Conservation (phyloP, 2,329 filamentous ascomycete species). For the Diaporthe citri region DNA sequence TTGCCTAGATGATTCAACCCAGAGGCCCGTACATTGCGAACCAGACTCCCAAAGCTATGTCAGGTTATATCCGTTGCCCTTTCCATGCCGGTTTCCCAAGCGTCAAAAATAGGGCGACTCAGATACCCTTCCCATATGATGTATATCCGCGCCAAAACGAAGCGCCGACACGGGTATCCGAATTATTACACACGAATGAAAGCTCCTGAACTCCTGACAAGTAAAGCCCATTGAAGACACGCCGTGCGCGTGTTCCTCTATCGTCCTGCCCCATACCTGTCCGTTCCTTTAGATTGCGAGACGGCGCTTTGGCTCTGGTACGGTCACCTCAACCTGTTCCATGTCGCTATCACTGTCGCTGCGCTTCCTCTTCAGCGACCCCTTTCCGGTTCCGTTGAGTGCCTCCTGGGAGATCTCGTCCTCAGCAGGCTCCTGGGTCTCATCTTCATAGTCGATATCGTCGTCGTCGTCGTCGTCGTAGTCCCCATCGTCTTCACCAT, state of each 20-base stretch:
- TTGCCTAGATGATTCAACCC: not conserved
- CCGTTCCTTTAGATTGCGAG: not conserved
- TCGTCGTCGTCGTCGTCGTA: slow-evolving; percentile 47
- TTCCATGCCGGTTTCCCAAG: not conserved
- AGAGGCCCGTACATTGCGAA: not conserved
- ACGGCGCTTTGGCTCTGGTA: slow-evolving; percentile 27
- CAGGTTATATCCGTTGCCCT: not conserved
- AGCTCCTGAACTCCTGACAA: slow-evolving; percentile 7
- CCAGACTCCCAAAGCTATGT: slow-evolving; percentile 16
- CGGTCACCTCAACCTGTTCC: slow-evolving; percentile 28
- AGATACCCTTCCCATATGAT: slow-evolving; percentile 29
- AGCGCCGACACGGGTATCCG: slow-evolving; percentile 31
- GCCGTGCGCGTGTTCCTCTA: not conserved
- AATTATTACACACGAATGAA: slow-evolving; percentile 25
- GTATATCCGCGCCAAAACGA: slow-evolving; percentile 1
- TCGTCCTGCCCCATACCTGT: not conserved
- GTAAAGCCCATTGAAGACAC: slow-evolving; percentile 6
- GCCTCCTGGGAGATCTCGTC: slow-evolving; percentile 44
- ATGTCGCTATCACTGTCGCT: slow-evolving; percentile 36
- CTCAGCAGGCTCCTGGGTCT: slow-evolving; percentile 44
- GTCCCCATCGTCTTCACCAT: slow-evolving; percentile 45
- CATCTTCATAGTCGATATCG: slow-evolving; percentile 46
- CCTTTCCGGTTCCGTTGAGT: slow-evolving; percentile 42
- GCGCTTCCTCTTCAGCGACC: slow-evolving; percentile 40
- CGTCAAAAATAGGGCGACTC: slow-evolving; percentile 5